Evolutionary conservation across 1,139 yeast genomes (phyloP), one percentile per base, ranked within the genome.

Genomic region (Diutina siamensis): DNA sequence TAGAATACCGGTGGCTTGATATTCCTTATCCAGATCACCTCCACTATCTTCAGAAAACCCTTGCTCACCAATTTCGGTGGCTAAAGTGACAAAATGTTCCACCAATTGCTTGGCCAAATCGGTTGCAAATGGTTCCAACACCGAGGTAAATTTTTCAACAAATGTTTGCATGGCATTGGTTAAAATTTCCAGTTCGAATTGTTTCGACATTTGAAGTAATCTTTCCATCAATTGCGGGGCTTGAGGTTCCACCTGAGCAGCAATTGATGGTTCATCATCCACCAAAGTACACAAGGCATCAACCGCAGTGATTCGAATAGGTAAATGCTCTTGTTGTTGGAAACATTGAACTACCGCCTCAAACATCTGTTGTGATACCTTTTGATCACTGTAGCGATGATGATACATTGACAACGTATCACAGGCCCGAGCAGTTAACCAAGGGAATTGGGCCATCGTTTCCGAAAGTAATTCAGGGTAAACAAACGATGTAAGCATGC

Each of bases 91-190:
- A 52, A 76, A 76, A 52, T 76, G 79, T 32, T 68, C 68, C 13
- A 66, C 68, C 54, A 76, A 65, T 50, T 70, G 72, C 12, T 64
- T 49, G 2, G 77, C 65, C 50, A 76, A 65, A 52, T 76, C 76
- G 17, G 64, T 58, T 19, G 79, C 78, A 56, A 72, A 76, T 5
- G 82, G 82, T 53, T 74, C 79, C 50, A 76, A 65, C 54, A 74
- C 72, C 34, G 62, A 59, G 2, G 80, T 71, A 53, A 75, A 76
- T 51, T 67, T 71, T 47, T 73, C 73, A 8, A 76, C 81, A 54
- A 76, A 72, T 15, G 71, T 67, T 49, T 76, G 81, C 78, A 77
- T 76, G 3, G 75, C 75, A 33, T 70, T 68, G 42, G 76, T 71
- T 49, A 76, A 65, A 40, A 75, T 66, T 53, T 76, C 82, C 50